Conservation (phyloP, 768 basidiomycete genomes). For the Tylopilus vinaceipallidus region DNA sequence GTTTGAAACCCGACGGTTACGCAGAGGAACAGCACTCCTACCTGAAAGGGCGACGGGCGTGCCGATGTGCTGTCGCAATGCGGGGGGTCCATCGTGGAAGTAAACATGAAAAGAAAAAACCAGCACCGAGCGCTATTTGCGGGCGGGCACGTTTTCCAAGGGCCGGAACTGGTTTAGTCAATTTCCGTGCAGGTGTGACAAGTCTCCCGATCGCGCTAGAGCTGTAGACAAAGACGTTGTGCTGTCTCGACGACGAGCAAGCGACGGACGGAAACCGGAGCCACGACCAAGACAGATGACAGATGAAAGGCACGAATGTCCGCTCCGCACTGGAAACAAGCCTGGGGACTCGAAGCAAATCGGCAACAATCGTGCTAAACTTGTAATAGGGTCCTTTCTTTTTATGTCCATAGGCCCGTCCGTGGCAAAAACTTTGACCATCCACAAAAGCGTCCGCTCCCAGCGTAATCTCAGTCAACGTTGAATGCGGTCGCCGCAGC, state of each 20-base stretch:
- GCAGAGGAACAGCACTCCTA: conserved; percentile 12
- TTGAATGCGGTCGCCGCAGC: neutral
- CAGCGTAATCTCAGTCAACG: too few species aligned
- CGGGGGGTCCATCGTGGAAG: conserved; percentile 28
- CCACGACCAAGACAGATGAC: neutral
- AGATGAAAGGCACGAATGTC: too few species aligned
- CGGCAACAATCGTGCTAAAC: conserved; percentile 10
- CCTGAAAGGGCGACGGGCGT: conserved; percentile 28
- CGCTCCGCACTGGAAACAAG: too few species aligned
- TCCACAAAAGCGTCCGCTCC: neutral
- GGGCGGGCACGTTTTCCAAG: conserved; percentile 28
- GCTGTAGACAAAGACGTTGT: neutral
- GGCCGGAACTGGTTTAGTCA: conserved; percentile 24
- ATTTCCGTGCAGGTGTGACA: conserved; percentile 12
- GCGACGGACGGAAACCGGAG: neutral
- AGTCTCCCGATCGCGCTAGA: neutral
- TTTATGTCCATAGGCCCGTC: conserved; percentile 7
- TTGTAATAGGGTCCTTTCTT: conserved; percentile 22
- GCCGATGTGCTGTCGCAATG: conserved; percentile 23
- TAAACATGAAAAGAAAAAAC: conserved; percentile 11
- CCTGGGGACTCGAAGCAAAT: conserved; percentile 9
- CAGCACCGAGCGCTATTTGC: conserved; percentile 21
- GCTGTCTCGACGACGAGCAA: neutral
- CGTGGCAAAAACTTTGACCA: neutral
- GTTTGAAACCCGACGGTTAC: conserved; percentile 15